phyloP scores from a whole-genome alignment of 169 alveolate species.

The Plasmodium cynomolgi region DNA sequence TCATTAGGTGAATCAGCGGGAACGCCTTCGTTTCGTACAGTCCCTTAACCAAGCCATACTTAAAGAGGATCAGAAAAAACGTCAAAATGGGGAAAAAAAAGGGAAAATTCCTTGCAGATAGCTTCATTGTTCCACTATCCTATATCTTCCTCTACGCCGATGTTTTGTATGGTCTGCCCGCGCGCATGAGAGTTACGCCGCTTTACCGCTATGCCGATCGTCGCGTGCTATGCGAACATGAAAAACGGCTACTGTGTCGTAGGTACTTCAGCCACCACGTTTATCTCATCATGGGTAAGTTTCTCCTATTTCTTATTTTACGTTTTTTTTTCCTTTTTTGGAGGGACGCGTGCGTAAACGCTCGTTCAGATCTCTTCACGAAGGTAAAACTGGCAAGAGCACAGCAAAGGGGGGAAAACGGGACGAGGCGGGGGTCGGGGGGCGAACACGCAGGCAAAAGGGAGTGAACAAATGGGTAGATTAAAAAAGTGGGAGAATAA shows the following conservation, averaged over 20 bases:
- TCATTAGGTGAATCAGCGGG: conserved; percentile 37
- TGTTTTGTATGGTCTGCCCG: neutral
- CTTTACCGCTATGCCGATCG: neutral
- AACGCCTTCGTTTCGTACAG: conserved; percentile 51
- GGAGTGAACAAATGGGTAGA: neutral
- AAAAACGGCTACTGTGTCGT: neutral
- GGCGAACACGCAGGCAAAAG: neutral
- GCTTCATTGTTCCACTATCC: neutral
- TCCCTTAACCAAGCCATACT: conserved; percentile 48
- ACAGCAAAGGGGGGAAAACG: neutral
- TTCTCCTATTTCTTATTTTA: neutral
- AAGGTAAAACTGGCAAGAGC: neutral
- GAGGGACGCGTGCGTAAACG: neutral
- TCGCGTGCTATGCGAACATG: neutral
- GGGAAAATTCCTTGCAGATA: neutral
- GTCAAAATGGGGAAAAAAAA: neutral
- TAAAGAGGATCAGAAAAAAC: conserved; percentile 10
- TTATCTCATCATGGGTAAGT: neutral
- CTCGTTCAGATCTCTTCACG: neutral
- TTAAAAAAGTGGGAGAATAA: neutral
- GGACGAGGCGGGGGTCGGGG: no score
- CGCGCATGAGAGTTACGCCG: neutral
- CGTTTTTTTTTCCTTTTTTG: neutral
- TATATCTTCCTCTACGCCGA: neutral
- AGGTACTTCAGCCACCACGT: neutral